Evolutionary conservation across 1,284 basidiomycete species (phyloP), one percentile per base, ranked within the genome.

Genomic region (Afroboletus lepidellus): DNA sequence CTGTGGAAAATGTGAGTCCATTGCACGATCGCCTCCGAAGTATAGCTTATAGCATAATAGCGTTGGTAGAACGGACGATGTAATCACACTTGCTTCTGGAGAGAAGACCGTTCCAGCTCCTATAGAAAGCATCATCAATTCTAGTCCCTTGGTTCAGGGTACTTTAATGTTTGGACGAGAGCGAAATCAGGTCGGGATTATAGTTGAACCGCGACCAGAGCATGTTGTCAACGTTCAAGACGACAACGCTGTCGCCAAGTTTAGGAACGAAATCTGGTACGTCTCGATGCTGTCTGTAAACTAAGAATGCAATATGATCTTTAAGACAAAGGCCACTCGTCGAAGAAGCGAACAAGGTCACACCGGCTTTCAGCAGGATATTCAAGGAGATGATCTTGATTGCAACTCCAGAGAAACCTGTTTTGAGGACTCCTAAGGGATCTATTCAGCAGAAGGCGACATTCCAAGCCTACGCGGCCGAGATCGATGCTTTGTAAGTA

Each of bases 1-100:
- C 8, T 70, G 36, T 67, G 64, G 68, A 58, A 50, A 30, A 56
- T 69, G 68, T 66, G 6, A 36, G 58, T 46, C 4, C 2, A n/a
- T 15, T 29, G 29, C 20, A 3, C 0, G 8, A n/a, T 41, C 11
- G 36, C 8, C 16, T 24, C n/a, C n/a, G n/a, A n/a, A n/a, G n/a
- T n/a, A n/a, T n/a, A n/a, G n/a, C n/a, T n/a, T n/a, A n/a, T n/a
- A n/a, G n/a, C 24, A 21, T 23, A 20, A 41, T 12, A 48, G 46
- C 13, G 37, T 41, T 37, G 37, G 46, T 2, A 41, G 46, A 21
- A 9, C 21, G 16, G 46, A 48, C 29, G 46, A 47, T n/a, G 46
- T 47, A 15, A 47, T 46, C 12, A 16, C 27, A 13, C 46, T 47
- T 23, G 44, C 24, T 13, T 24, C 44, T 6, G 36, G 36, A 1